These are phyloP conservation scores for Pleomassaria siparia DNA, from an alignment of 2,329 filamentous ascomycete species.

Conservation along the genomic window DNA sequence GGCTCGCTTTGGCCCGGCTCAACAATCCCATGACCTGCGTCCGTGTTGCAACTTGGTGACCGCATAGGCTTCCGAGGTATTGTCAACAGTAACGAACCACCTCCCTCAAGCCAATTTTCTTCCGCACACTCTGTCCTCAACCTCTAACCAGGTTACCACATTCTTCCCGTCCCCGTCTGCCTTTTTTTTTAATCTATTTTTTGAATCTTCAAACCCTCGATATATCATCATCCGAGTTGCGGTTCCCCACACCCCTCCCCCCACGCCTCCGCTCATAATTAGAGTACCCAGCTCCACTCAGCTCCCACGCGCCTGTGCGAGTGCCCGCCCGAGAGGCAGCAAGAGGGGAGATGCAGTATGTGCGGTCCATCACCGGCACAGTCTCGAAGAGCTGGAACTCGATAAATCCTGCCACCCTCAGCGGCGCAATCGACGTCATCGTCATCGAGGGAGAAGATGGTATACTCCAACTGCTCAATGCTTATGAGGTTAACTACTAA, in stretches of 20 bases:
- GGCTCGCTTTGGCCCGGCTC: conserved; percentile 24
- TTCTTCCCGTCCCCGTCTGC: neutral
- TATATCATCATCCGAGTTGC: no score
- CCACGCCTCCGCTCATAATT: neutral
- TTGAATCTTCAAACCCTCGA: no score
- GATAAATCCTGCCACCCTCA: conserved; percentile 95
- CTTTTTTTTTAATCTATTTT: no score
- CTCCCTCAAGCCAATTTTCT: conserved; percentile 1
- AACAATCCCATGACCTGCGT: conserved; percentile 22
- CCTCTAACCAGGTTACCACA: neutral
- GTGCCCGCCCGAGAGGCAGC: conserved; percentile 10
- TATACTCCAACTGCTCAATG: conserved; percentile 29
- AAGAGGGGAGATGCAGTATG: conserved; percentile 81
- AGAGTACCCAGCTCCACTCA: neutral
- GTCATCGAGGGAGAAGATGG: conserved; percentile 97
- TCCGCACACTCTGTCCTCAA: neutral
- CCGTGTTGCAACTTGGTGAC: conserved; percentile 9
- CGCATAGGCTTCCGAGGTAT: conserved; percentile 6
- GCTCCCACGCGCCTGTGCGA: conserved; percentile 1
- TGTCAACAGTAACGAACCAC: neutral
- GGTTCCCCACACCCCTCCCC: neutral
- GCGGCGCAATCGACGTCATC: conserved; percentile 97
- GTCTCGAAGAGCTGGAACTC: conserved; percentile 99
- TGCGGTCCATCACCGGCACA: conserved; percentile 89
- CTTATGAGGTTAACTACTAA: neutral